Evolutionary conservation across 768 basidiomycete genomes (phyloP).

Genomic region (Rhodosporidiobolus sp.): DNA sequence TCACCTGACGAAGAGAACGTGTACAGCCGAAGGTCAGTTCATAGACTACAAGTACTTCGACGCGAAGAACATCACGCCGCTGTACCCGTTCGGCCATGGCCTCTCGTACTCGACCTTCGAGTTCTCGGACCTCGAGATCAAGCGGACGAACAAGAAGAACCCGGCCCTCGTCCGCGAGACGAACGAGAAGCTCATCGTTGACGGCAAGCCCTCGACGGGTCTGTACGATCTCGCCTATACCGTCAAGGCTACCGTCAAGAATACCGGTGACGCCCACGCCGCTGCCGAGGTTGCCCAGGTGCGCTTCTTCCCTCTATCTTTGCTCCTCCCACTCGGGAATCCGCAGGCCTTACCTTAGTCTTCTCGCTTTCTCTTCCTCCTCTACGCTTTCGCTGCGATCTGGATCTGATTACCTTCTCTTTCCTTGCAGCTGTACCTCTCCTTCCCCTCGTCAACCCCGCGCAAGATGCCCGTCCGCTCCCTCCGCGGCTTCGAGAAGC

Average conservation of each 20-base stretch:
- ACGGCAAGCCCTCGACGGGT: conserved; percentile 2
- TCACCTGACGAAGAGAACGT: too few relatives aligned
- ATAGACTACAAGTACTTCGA: conserved; percentile 48
- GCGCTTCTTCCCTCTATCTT: too few relatives aligned
- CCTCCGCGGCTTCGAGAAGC: conserved; percentile 46
- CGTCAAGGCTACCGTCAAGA: conserved; percentile 34
- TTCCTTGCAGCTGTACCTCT: conserved; percentile 40
- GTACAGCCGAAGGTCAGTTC: conserved; percentile 46
- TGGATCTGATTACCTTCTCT: too few relatives aligned
- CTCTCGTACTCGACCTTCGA: conserved; percentile 36
- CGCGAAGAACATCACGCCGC: too few relatives aligned
- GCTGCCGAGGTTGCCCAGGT: conserved; percentile 35
- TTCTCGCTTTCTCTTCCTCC: background rate
- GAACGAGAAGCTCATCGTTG: conserved; percentile 24
- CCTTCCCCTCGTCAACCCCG: conserved; percentile 21
- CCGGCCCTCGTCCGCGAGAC: conserved; percentile 18
- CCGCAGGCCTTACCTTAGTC: too few relatives aligned
- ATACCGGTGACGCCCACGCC: conserved; percentile 22
- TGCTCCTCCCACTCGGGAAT: too few relatives aligned
- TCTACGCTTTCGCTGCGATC: too few relatives aligned
- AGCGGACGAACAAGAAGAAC: background rate
- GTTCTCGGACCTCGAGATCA: conserved; percentile 33
- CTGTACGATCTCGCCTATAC: conserved; percentile 24
- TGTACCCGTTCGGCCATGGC: conserved; percentile 48
- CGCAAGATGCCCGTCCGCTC: conserved; percentile 24